These are phyloP conservation scores for Solanum dulcamara DNA, from an alignment of 257 asterid species.

Conservation along the genomic window DNA sequence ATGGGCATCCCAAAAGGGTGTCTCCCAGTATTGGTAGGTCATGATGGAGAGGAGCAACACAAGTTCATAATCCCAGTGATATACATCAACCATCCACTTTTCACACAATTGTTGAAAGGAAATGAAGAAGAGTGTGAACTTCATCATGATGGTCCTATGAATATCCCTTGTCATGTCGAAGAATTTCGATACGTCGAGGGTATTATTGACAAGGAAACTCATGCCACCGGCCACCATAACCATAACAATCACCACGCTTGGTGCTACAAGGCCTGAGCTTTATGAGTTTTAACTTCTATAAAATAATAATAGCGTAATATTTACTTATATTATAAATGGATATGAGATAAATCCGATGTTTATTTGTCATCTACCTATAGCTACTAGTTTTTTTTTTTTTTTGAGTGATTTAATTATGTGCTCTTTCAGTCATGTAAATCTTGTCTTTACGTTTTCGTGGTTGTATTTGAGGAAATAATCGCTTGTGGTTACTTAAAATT, in stretches of 20 bases:
- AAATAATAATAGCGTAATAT: not conserved
- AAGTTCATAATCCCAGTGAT: constrained; percentile 30
- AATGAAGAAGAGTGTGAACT: constrained; percentile 36
- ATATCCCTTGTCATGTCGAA: constrained; percentile 33
- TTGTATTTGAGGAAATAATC: not conserved
- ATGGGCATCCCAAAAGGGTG: constrained; percentile 25
- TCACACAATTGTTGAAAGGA: constrained; percentile 21
- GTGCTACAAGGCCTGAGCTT: not conserved
- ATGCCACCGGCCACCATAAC: not conserved
- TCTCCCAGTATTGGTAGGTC: constrained; percentile 31
- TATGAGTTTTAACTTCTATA: not conserved
- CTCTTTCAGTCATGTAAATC: not conserved
- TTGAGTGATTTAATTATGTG: not conserved
- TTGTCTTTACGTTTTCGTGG: not conserved
- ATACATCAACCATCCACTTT: constrained; percentile 32
- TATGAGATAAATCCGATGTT: not conserved
- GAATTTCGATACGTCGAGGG: constrained; percentile 27
- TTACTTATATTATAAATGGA: not conserved
- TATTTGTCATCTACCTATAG: not conserved
- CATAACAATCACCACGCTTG: not conserved
- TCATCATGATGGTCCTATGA: constrained; percentile 28
- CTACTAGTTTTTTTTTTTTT: not conserved
- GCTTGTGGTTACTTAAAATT: not conserved
- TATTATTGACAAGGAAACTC: constrained; percentile 20
- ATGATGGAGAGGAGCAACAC: constrained; percentile 19